phyloP scores from a whole-genome alignment of 169 alveolate genomes.

The Plasmodium billcollinsi region DNA sequence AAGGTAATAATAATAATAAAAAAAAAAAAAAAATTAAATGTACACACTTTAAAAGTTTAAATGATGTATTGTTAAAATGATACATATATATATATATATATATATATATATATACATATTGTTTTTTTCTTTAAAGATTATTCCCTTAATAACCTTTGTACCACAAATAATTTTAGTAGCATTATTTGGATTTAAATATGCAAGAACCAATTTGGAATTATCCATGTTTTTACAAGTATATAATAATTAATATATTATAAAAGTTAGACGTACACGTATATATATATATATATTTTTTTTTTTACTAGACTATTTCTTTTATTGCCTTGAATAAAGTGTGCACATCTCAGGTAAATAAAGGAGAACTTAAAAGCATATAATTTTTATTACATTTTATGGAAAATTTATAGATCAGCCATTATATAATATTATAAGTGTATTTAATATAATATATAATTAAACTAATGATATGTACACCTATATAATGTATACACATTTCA shows the following conservation, averaged over 20 bases:
- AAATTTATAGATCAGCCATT: too few relatives aligned
- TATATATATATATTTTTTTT: conserved; percentile 67
- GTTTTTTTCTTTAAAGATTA: conserved; percentile 53
- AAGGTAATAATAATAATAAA: conserved; percentile 78
- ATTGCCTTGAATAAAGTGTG: conserved; percentile 97
- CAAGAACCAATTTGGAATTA: conserved; percentile 80
- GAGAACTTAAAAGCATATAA: conserved; percentile 1
- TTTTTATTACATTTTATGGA: too few relatives aligned
- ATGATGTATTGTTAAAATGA: too few relatives aligned
- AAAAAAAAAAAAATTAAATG: too few relatives aligned
- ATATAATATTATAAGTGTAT: too few relatives aligned
- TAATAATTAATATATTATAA: background rate
- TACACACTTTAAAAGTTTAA: too few relatives aligned
- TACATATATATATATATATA: background rate
- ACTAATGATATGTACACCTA: too few relatives aligned
- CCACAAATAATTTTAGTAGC: conserved; percentile 85
- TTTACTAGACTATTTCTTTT: conserved; percentile 92
- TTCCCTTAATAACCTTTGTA: conserved; percentile 84
- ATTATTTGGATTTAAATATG: conserved; percentile 81
- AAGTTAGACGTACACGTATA: background rate
- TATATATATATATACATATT: background rate
- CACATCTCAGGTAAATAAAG: conserved; percentile 91
- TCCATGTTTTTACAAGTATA: conserved; percentile 80
- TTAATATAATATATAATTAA: too few relatives aligned
- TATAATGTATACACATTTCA: background rate